Conservation (phyloP, 2,329 filamentous ascomycete species). For the Colletotrichum lentis region DNA sequence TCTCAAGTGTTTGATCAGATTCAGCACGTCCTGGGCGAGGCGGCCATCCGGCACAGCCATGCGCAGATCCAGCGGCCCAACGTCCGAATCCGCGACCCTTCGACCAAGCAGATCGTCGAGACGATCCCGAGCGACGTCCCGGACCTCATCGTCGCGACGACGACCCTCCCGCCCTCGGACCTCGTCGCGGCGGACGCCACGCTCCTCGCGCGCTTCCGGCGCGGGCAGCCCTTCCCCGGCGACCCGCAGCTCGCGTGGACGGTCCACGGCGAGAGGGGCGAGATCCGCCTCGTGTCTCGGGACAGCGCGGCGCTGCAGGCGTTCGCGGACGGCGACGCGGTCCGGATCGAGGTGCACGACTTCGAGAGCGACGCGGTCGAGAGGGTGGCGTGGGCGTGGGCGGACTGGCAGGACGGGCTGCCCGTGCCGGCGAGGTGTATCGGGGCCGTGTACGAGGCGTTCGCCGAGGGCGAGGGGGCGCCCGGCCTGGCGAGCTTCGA, state of each 20-base stretch:
- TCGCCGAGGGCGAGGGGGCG: conserved; percentile 45
- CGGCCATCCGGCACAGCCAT: background rate
- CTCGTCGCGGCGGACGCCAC: conserved; percentile 48
- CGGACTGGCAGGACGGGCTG: conserved; percentile 57
- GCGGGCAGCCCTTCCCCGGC: conserved; percentile 58
- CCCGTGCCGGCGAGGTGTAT: conserved; percentile 58
- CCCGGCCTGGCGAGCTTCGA: conserved; percentile 21
- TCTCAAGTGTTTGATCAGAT: conserved; percentile 21
- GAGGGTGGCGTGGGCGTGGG: conserved; percentile 54
- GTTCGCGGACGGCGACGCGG: conserved; percentile 48
- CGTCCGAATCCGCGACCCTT: conserved; percentile 5
- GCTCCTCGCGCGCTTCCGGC: conserved; percentile 55
- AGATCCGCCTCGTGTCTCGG: conserved; percentile 46
- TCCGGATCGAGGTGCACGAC: conserved; percentile 61
- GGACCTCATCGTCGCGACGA: conserved; percentile 47
- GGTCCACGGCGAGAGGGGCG: conserved; percentile 61
- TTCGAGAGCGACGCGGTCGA: conserved; percentile 56
- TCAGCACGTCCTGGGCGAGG: conserved; percentile 27
- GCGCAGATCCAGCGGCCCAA: conserved; percentile 47
- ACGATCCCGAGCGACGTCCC: conserved; percentile 40
- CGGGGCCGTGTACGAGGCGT: conserved; percentile 65
- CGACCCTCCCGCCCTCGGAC: conserved; percentile 46
- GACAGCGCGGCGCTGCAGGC: conserved; percentile 41
- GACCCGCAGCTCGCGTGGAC: conserved; percentile 58
- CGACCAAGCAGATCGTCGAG: conserved; percentile 10